Base-by-base conservation (phyloP, 805 yeast species). In the Wickerhamiella slavikovae region DNA sequence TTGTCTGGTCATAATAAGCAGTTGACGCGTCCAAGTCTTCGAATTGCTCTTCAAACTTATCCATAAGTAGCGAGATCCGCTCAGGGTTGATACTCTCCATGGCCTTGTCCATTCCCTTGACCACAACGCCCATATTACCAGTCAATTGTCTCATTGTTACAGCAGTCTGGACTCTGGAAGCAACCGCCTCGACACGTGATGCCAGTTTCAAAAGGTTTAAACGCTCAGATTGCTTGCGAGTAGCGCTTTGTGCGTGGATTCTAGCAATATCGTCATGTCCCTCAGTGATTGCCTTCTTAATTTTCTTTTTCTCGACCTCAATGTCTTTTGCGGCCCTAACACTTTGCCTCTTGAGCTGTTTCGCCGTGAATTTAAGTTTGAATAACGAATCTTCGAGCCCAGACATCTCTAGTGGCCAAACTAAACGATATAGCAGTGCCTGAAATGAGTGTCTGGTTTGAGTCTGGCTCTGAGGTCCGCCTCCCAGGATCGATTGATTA, bases 121-220 rank as follows among this genome's bases (percentile, higher is more conserved):
- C 89, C 9, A 85, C 96, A 28, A 66, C 71, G 6, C 89, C 68
- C 96, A 89, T 89, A 42, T 82, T 83, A 2, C 83, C 82, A 0
- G 93, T 79, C 8, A 89, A 94, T 29, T 78, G 70, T 39, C 93
- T 65, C 99, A 89, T 89, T 0, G 96, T 85, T 5, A 89, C 95
- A 0, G 98, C 98, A 0, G 99, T 89, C 44, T 85, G 95, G 2
- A 89, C 93, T 35, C 98, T 57, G 3, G 91, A 74, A 0, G 96
- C 92, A 15, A 89, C 98, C 0, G 96, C 85, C 53, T 89, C 99
- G 14, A 89, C 78, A 34, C 95, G 57, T 0, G 93, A 78, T 0
- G 94, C 75, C 34, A 89, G 58, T 39, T 85, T 62, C 30, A 89
- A 56, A 31, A 89, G 54, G 46, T 76, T 85, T 30, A 85, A 59